A percentile compares a stretch with the other conserved stretches of the same genome.
These are phyloP conservation scores for Rhodotorula taiwanensis DNA, from an alignment of 768 basidiomycete genomes.

Conservation along the genomic window DNA sequence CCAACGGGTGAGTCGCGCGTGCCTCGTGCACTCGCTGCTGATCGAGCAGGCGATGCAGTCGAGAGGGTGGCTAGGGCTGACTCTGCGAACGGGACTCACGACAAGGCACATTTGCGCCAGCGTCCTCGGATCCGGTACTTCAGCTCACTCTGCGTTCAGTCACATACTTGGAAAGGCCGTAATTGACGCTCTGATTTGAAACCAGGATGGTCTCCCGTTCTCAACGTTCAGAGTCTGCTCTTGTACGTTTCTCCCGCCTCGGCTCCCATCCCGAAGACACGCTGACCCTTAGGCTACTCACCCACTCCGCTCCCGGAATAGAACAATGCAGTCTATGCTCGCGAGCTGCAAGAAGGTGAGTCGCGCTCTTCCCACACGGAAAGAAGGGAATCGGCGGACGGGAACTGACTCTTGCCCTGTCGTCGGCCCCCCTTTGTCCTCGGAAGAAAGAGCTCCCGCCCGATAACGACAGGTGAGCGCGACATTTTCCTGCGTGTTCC, in stretches of 20 bases:
- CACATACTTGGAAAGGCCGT: too few species aligned
- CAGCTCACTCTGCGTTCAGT: fast-evolving
- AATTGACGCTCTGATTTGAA: neutral
- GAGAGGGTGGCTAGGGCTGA: too few species aligned
- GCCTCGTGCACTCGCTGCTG: neutral
- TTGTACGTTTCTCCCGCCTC: neutral
- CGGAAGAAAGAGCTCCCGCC: conserved; percentile 60
- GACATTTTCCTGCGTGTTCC: too few species aligned
- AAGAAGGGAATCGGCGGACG: too few species aligned
- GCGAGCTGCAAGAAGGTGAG: conserved; percentile 64
- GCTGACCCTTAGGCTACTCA: neutral
- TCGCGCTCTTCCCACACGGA: too few species aligned
- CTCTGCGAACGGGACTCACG: too few species aligned
- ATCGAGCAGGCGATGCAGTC: too few species aligned
- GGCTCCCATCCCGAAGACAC: neutral
- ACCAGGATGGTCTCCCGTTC: conserved; percentile 78
- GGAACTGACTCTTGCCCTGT: too few species aligned
- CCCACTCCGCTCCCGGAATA: conserved; percentile 49
- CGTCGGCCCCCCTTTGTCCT: too few species aligned
- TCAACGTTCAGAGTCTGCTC: conserved; percentile 48
- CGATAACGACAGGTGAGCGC: conserved; percentile 72
- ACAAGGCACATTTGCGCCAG: conserved; percentile 70
- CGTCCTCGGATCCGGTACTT: conserved; percentile 59
- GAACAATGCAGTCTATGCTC: conserved; percentile 81
- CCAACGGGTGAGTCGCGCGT: conserved; percentile 6